Conservation (phyloP, 2,329 filamentous ascomycete genomes). For the Scopulariopsis brevicaulis region DNA sequence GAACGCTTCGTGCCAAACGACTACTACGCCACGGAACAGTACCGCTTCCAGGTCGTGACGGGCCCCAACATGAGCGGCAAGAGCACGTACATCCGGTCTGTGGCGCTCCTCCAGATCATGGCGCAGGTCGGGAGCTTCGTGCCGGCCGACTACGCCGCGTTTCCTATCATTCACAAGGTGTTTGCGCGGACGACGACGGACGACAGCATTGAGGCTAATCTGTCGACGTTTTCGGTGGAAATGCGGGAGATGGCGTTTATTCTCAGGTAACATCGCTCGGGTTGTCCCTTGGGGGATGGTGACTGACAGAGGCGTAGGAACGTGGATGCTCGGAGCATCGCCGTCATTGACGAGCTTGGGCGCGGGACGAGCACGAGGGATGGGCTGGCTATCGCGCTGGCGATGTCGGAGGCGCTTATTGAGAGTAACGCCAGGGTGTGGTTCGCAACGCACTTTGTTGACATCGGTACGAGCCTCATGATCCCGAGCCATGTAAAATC, state of each 20-base stretch:
- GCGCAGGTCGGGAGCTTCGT: slow-evolving; percentile 88
- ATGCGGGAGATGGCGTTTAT: slow-evolving; percentile 97
- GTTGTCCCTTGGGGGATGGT: background rate
- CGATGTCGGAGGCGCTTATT: slow-evolving; percentile 80
- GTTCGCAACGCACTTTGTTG: slow-evolving; percentile 89
- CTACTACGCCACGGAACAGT: slow-evolving; percentile 69
- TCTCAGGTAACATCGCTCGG: slow-evolving; percentile 34
- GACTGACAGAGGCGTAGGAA: slow-evolving; percentile 35
- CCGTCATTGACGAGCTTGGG: slow-evolving; percentile 85
- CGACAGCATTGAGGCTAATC: slow-evolving; percentile 79
- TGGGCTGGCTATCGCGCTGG: slow-evolving; percentile 78
- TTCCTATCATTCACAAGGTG: slow-evolving; percentile 70
- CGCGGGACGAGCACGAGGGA: slow-evolving; percentile 83
- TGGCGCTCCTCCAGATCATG: slow-evolving; percentile 83
- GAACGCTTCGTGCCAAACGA: slow-evolving; percentile 78
- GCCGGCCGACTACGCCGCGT: slow-evolving; percentile 71
- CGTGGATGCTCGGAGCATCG: slow-evolving; percentile 63
- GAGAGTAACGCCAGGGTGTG: slow-evolving; percentile 70
- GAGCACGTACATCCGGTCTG: slow-evolving; percentile 81
- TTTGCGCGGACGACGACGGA: slow-evolving; percentile 83
- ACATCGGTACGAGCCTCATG: slow-evolving; percentile 41
- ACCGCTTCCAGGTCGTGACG: slow-evolving; percentile 84
- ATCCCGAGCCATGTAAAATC: too few species aligned
- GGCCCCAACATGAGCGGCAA: slow-evolving; percentile 99
- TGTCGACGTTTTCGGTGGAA: slow-evolving; percentile 87